These are phyloP conservation scores for Penicillium nucicola DNA, from an alignment of 495 filamentous ascomycete species.

Conservation along the genomic window DNA sequence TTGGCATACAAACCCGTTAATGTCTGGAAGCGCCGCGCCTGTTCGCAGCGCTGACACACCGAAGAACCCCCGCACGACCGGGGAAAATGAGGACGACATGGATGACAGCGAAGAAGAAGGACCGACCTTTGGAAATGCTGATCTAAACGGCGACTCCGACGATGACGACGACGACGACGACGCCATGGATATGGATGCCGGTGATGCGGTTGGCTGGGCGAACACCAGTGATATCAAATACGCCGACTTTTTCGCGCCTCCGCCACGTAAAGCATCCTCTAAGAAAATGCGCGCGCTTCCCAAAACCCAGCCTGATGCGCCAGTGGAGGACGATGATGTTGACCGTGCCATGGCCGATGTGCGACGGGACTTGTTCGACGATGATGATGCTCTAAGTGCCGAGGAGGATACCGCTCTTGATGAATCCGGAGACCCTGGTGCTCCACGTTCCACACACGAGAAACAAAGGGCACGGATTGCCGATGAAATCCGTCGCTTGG, in stretches of 20 bases:
- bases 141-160: conserved; percentile 57
- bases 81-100: conserved; percentile 31
- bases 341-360: conserved; percentile 88
- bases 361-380: conserved; percentile 88
- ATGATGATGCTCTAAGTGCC: conserved; percentile 53
- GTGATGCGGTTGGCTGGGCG: conserved; percentile 46
- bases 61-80: conserved; percentile 7
- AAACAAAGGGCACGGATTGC: conserved; percentile 78
- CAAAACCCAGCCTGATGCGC: conserved; percentile 46
- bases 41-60: conserved; percentile 10
- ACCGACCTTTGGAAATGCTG: conserved; percentile 70
- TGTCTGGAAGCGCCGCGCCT: conserved; percentile 18
- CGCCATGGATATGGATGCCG: conserved; percentile 34
- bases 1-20: conserved; percentile 72
- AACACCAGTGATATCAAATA: conserved; percentile 87
- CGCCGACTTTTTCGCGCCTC: conserved; percentile 86
- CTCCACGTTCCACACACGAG: conserved; percentile 74
- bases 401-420: conserved; percentile 40
- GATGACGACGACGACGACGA: conserved; percentile 53
- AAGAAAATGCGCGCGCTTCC: conserved; percentile 43
- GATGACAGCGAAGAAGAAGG: conserved; percentile 66
- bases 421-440: conserved; percentile 45
- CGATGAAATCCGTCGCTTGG: conserved; percentile 86
- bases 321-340: conserved; percentile 57
- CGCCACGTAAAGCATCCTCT: conserved; percentile 64